Percentiles rank a stretch among this genome's conserved stretches.
These are phyloP conservation scores for Suhomyces sp. DNA, from an alignment of 805 yeast genomes.

Conservation along the genomic window DNA sequence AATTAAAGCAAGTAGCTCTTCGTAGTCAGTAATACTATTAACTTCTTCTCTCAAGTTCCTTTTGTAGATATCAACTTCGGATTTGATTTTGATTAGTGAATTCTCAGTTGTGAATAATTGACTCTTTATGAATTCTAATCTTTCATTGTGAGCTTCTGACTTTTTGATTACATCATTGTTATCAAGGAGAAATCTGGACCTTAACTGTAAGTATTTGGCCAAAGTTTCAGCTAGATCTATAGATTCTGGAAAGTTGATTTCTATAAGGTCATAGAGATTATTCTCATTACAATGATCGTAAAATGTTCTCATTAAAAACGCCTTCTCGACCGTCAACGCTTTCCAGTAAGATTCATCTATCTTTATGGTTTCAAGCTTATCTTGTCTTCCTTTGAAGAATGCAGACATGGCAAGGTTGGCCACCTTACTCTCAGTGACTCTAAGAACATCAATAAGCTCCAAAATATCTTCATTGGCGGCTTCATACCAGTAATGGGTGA, in stretches of 20 bases:
- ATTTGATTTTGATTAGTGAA: conserved; percentile 13
- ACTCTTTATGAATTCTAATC: conserved; percentile 14
- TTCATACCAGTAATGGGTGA: conserved; percentile 70
- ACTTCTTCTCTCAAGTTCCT: conserved; percentile 9
- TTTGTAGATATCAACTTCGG: conserved; percentile 16
- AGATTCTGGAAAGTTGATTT: conserved; percentile 74
- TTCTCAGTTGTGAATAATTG: conserved; percentile 17
- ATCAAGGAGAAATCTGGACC: conserved; percentile 27
- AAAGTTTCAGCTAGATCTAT: conserved; percentile 62
- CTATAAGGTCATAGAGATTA: conserved; percentile 52
- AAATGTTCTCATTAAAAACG: conserved; percentile 67
- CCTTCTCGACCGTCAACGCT: conserved; percentile 67
- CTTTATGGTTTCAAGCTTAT: conserved; percentile 54
- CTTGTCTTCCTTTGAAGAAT: conserved; percentile 61
- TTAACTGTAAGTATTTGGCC: conserved; percentile 51
- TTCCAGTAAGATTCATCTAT: conserved; percentile 70
- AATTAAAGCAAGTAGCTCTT: conserved; percentile 10
- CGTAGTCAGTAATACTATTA: conserved; percentile 12
- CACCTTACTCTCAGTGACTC: conserved; percentile 62
- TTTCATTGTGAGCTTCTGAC: conserved; percentile 15
- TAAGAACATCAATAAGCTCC: conserved; percentile 67
- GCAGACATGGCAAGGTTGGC: conserved; percentile 66
- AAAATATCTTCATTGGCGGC: conserved; percentile 65
- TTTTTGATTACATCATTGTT: conserved; percentile 20
- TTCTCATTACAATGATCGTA: conserved; percentile 61